Percentiles rank a stretch among this genome's conserved stretches.
Conservation (phyloP, 1,284 basidiomycete species). For the Ceratobasidium sp. region DNA sequence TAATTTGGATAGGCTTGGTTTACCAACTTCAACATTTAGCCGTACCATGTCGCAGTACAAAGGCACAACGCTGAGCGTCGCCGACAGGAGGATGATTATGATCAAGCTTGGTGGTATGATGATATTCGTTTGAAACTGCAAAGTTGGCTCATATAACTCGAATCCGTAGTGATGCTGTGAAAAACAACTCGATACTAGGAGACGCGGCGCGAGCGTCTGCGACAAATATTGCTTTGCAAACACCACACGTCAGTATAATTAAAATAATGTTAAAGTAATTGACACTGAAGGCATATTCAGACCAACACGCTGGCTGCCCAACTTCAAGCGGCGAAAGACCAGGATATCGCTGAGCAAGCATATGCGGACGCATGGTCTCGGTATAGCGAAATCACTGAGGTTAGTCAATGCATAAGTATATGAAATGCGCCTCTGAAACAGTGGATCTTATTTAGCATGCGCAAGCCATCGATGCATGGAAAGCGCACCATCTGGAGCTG, state of each 20-base stretch:
- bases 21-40: background rate
- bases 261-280: background rate
- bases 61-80: background rate
- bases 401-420: background rate
- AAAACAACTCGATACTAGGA: constrained; percentile 1
- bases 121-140: background rate
- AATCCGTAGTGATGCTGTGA: background rate
- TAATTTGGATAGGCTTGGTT: too few relatives aligned
- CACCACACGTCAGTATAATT: background rate
- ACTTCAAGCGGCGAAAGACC: constrained; percentile 12
- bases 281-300: background rate
- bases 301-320: constrained; percentile 11
- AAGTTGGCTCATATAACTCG: background rate
- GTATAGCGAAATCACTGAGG: constrained; percentile 25
- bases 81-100: background rate
- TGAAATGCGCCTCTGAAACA: background rate
- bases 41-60: background rate
- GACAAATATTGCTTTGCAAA: constrained; percentile 2
- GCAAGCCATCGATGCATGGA: constrained; percentile 16
- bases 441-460: background rate
- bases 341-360: constrained; percentile 4
- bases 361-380: constrained; percentile 33
- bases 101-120: background rate
- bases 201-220: background rate
- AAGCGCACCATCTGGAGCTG: constrained; percentile 9